These are phyloP conservation scores for Talaromyces marneffei DNA, from an alignment of 2,329 filamentous ascomycete species.

Conservation along the genomic window DNA sequence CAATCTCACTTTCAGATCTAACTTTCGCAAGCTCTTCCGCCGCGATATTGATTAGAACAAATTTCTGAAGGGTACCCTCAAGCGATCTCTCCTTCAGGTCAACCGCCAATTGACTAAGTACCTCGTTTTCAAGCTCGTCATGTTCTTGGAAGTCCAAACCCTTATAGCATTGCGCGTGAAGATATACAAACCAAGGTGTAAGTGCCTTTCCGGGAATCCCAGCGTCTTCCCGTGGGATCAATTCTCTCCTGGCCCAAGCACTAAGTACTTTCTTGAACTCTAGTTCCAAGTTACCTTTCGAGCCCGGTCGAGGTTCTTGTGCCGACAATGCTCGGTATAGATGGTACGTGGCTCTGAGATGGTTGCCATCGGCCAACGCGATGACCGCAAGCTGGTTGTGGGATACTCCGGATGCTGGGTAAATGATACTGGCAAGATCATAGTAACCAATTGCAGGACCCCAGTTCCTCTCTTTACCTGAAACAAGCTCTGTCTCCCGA, in stretches of 20 bases:
- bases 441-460: constrained; percentile 80
- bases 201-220: constrained; percentile 53
- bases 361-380: constrained; percentile 66
- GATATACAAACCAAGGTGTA: constrained; percentile 73
- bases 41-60: constrained; percentile 79
- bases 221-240: constrained; percentile 47
- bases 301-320: constrained; percentile 66
- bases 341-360: constrained; percentile 81
- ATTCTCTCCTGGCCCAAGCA: constrained; percentile 52
- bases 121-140: constrained; percentile 76
- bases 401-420: constrained; percentile 71
- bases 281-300: constrained; percentile 67
- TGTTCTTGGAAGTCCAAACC: constrained; percentile 69
- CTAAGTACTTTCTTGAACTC: constrained; percentile 65
- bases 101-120: constrained; percentile 69
- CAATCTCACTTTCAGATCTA: constrained; percentile 50
- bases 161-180: constrained; percentile 79
- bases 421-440: constrained; percentile 68
- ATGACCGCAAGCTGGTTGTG: constrained; percentile 91
- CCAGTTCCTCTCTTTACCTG: constrained; percentile 65
- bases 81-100: constrained; percentile 64
- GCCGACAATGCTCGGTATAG: constrained; percentile 78
- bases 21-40: constrained; percentile 68
- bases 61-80: constrained; percentile 64
- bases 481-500: constrained; percentile 64